Evolutionary conservation across 805 yeast genomes (phyloP).

Genomic region (Kodamaea hsintzibuensis): DNA sequence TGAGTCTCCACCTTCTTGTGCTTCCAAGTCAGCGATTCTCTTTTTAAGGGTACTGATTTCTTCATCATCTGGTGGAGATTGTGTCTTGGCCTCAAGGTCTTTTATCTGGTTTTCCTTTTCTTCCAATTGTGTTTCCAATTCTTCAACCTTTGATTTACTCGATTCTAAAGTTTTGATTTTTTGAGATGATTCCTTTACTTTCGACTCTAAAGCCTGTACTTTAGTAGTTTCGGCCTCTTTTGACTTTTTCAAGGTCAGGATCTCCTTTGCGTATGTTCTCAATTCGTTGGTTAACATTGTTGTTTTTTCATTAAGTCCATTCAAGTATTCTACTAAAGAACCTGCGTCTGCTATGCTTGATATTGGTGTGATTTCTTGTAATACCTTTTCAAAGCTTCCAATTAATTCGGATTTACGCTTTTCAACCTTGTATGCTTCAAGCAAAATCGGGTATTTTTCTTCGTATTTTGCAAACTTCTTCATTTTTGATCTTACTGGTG

Average conservation of each 20-base stretch:
- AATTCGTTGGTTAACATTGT: constrained; percentile 66
- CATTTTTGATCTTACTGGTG: constrained; percentile 59
- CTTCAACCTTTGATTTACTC: background rate
- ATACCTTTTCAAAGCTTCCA: constrained; percentile 60
- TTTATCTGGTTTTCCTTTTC: background rate
- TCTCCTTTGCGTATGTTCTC: constrained; percentile 43
- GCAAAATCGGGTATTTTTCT: constrained; percentile 80
- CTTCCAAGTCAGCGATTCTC: constrained; percentile 1
- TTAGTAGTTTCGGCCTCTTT: constrained; percentile 2
- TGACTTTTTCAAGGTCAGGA: constrained; percentile 9
- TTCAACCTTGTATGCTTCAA: constrained; percentile 84
- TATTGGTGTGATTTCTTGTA: constrained; percentile 81
- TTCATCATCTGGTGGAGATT: background rate
- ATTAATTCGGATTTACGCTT: constrained; percentile 65
- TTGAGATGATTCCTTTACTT: background rate
- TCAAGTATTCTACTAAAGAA: constrained; percentile 66
- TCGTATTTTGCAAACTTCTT: constrained; percentile 84
- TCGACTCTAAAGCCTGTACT: constrained; percentile 2
- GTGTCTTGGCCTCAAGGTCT: background rate
- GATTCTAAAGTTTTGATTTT: background rate
- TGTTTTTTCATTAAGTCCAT: constrained; percentile 60
- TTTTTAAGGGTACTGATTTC: background rate
- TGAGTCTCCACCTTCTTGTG: background rate
- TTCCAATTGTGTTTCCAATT: constrained; percentile 2
- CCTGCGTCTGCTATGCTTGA: constrained; percentile 73